Evolutionary conservation across 352 stramenopile genomes (phyloP), one percentile per base, ranked within the genome.

Genomic region (Globisporangium polare): DNA sequence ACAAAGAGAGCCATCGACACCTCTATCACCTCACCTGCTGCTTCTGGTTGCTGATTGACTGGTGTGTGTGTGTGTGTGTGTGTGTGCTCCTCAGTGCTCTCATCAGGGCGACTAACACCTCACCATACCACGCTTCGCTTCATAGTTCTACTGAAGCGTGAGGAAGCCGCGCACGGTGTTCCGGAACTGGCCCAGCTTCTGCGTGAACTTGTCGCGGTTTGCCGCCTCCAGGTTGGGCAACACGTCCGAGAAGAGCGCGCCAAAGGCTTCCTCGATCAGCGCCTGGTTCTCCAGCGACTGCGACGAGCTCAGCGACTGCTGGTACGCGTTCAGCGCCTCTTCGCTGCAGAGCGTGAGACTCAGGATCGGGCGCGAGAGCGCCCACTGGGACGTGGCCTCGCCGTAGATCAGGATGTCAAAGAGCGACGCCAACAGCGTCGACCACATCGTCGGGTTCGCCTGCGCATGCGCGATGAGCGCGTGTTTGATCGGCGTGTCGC

Each of bases 201-300:
- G 96, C 27, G 96, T 99, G 66, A 99, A 99, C 66, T 97, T 93
- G 86, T 99, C 97, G 51, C 97, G 88, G 73, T 99, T 99, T 17
- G 95, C 80, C 62, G 91, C 94, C 72, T 99, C 97, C 33, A 99
- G 74, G 66, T 97, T 99, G 37, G 94, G 84, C 63, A 90, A 90
- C 60, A 99, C 92, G 66, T 99, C 96, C 18, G 76, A 74, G 62
- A 99, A 94, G 20, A 99, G 78, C 62, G 97, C 96, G n/a, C 88
- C 88, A 70, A 99, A 98, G 22, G 94, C 95, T 65, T 99, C 97
- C 52, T 98, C 91, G 52, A 99, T 92, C 63, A 96, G 79, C 37
- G 80, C 78, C 56, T 96, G 92, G 66, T 99, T 98, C 52, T 97
- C 84, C 10, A 71, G 66, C 24, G 95, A 88, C 72, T 99, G 97